Percentiles rank a stretch among this genome's conserved stretches.
These are phyloP conservation scores for Fusarium sp. DNA, from an alignment of 2,329 filamentous ascomycete genomes.

Conservation along the genomic window DNA sequence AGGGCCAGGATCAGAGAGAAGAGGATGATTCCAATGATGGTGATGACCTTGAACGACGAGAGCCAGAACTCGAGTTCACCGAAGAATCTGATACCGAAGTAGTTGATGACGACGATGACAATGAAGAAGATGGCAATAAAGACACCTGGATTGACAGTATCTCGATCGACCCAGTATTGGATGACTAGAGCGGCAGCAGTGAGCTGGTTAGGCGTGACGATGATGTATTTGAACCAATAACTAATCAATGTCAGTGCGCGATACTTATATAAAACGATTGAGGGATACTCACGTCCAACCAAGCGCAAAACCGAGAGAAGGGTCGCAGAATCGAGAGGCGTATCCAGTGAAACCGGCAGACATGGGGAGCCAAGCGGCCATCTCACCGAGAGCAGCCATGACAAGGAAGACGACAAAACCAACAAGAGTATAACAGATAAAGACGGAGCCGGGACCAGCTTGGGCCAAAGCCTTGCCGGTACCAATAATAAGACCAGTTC, in stretches of 20 bases:
- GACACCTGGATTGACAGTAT: conserved; percentile 80
- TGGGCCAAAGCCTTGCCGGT: conserved; percentile 68
- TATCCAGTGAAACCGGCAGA: conserved; percentile 86
- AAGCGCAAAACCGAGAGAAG: conserved; percentile 82
- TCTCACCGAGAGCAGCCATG: conserved; percentile 85
- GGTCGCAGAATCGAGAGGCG: conserved; percentile 82
- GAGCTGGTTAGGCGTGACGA: conserved; percentile 86
- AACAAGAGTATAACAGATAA: conserved; percentile 78
- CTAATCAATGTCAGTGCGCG: conserved; percentile 48
- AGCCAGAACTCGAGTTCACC: conserved; percentile 75
- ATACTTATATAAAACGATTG: neutral
- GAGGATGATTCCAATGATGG: conserved; percentile 75
- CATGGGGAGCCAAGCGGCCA: conserved; percentile 85
- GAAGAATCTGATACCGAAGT: conserved; percentile 76
- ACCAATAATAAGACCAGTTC: conserved; percentile 80
- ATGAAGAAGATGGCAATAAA: conserved; percentile 81
- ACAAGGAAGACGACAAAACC: conserved; percentile 83
- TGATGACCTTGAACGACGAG: conserved; percentile 76
- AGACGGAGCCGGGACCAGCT: conserved; percentile 73
- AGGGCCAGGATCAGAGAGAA: conserved; percentile 73
- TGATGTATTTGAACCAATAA: conserved; percentile 84
- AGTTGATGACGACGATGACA: conserved; percentile 74
- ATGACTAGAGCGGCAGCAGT: conserved; percentile 85
- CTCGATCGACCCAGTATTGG: conserved; percentile 77
- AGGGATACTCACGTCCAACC: conserved; percentile 73